Evolutionary conservation across 306 rosid species (phyloP).

Genomic region (Hylodesmum podocarpum): DNA sequence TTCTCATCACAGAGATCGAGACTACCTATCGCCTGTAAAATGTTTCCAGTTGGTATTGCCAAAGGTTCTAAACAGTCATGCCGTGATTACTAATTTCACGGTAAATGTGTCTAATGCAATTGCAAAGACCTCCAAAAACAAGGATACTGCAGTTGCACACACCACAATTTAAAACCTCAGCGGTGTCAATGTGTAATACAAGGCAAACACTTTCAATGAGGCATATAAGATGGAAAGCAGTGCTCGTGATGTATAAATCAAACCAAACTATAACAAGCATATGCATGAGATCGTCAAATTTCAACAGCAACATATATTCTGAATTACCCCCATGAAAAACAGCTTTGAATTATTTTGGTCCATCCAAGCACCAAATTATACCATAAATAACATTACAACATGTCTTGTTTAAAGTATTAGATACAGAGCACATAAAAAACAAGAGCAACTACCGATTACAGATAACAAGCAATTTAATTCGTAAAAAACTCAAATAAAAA

Average conservation of each 20-base stretch:
- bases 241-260: neutral
- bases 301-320: neutral
- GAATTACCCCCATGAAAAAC: neutral
- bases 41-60: neutral
- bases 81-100: neutral
- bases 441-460: conserved; percentile 51
- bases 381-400: neutral
- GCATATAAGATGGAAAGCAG: neutral
- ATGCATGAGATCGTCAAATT: neutral
- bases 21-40: neutral
- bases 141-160: neutral
- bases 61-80: neutral
- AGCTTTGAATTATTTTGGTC: conserved; percentile 13
- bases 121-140: neutral
- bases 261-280: neutral
- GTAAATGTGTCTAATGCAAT: neutral
- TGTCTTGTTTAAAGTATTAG: conserved; percentile 14
- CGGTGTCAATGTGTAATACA: neutral
- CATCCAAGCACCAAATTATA: conserved; percentile 1
- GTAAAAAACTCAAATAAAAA: conserved; percentile 48
- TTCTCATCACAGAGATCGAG: neutral
- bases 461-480: conserved; percentile 62
- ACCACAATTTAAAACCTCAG: neutral
- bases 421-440: conserved; percentile 54
- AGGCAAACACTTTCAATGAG: neutral